Evolutionary conservation across 2,329 filamentous ascomycete genomes (phyloP), one percentile per base, ranked within the genome.

Genomic region (Hypoxylon sp.): DNA sequence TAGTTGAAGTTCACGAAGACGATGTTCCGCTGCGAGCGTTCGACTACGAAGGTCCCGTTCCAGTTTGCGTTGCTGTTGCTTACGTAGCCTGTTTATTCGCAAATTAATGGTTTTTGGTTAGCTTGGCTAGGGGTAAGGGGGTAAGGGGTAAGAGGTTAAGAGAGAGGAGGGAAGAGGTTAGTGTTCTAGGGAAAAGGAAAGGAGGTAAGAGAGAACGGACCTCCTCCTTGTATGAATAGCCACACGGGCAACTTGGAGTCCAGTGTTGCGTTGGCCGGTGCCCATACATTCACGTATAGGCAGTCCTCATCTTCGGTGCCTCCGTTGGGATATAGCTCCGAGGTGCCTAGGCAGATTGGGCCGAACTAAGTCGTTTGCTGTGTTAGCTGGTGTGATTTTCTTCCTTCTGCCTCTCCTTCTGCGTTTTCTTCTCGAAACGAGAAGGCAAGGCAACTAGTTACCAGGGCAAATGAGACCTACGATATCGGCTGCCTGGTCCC

Each of bases 1-100:
- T 90, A 90, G 76, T 88, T 88, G 74, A 89, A 88, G 70, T 85
- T 85, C 51, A 89, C 86, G 57, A 86, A 81, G 12, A 90, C 77
- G 50, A 89, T 78, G 65, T 79, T 81, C 25, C 78, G 70, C 12
- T 75, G 78, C 0, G 84, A 85, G 67, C 74, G 74, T 27, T 79
- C 73, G 23, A 87, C 78, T 2, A 85, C 78, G 23, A 79, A 76
- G 0, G 81, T 80, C 30, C 83, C 85, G 72, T 87, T 85, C 74
- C 81, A 85, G 73, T 85, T 83, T 12, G 79, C 78, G 63, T 86
- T 87, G n/a, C 80, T 76, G 60, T 85, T 82, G 14, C 68, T 63
- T 0, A 78, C 78, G 63, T 85, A 87, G 32, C 84, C 83, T 77
- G 30, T 52, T 58, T 41, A 41, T 3, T 11, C n/a, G 3, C 16